Evolutionary conservation across 2,329 filamentous ascomycete genomes (phyloP), one percentile per base, ranked within the genome.

Genomic region (Botrytis elliptica): DNA sequence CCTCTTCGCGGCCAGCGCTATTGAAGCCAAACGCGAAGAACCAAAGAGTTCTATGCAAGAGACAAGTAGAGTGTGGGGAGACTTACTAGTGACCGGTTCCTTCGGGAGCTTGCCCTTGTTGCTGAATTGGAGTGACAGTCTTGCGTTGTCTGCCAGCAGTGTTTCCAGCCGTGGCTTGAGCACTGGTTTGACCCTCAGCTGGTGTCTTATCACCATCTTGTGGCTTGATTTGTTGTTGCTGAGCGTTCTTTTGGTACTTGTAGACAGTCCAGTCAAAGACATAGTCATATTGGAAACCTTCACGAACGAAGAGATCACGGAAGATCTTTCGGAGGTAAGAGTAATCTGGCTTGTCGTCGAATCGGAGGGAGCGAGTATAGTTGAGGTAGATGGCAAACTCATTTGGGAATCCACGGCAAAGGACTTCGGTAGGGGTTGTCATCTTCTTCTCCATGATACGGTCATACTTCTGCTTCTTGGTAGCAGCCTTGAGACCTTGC

Each of bases 381-480:
- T 98, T 98, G 77, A 99, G 89, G 85, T 99, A 99, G 84, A 98
- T 98, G 86, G 95, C 95, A 81, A 99, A 99, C 86, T 99, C 96
- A 84, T 98, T 98, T 80, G 96, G 96, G 88, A 99, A 98, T 79
- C 96, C 96, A 84, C 95, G 94, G 91, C 96, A 99, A 68, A 99
- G 93, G 67, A 98, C 95, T 85, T 99, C 95, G 79, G 95, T 98
- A 14, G 96, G 95, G 4, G 96, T 99, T 22, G 96, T 99, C 96
- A 98, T 98, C 93, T 99, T 99, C 92, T 99, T 99, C 89, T 99
- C 96, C 95, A 98, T 98, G 86, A 99, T 99, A 78, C 95, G 91
- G 86, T 99, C 96, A 83, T 99, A 98, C 88, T 99, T 99, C 87
- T 98, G 95, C 91, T 98, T 98, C 91, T 98, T 98, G 78, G 95